A percentile compares a stretch with the other conserved stretches of the same genome.
Evolutionary conservation across 2,329 filamentous ascomycete species (phyloP).

Genomic region (Chalaropsis ovoidea): DNA sequence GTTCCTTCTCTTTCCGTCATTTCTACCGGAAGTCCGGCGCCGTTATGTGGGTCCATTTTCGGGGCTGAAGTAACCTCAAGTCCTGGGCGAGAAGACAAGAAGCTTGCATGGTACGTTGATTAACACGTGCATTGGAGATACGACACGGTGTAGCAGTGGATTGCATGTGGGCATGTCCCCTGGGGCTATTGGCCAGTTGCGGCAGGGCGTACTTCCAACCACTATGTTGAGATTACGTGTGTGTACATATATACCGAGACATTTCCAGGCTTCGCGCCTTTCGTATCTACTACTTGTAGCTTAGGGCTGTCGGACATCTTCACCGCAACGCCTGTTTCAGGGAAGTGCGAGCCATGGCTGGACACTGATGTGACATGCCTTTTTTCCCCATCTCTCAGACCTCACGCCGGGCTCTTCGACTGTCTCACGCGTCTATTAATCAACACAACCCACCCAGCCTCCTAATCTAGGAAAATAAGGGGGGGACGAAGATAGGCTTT

Average conservation of each 20-base stretch:
- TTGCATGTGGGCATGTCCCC: no score
- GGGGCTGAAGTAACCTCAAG: not conserved
- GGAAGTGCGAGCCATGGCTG: not conserved
- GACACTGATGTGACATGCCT: not conserved
- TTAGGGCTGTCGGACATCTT: not conserved
- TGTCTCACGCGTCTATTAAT: not conserved
- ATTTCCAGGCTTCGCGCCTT: not conserved
- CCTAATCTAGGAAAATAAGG: not conserved
- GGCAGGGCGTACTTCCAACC: no score
- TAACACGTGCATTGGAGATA: not conserved
- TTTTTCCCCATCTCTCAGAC: not conserved
- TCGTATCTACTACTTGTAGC: not conserved
- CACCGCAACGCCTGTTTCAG: not conserved
- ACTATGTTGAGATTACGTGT: no score
- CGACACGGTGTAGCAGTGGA: no score
- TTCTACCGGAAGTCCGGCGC: not conserved
- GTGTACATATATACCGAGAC: not conserved
- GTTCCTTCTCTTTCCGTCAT: not conserved
- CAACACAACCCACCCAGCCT: not conserved
- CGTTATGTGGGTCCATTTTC: not conserved
- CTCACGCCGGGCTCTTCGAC: not conserved
- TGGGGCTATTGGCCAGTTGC: no score
- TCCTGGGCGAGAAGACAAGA: not conserved
- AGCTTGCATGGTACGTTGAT: not conserved
- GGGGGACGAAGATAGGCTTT: not conserved